Conservation (phyloP, 2,329 filamentous ascomycete genomes). For the Fusarium floridanum region DNA sequence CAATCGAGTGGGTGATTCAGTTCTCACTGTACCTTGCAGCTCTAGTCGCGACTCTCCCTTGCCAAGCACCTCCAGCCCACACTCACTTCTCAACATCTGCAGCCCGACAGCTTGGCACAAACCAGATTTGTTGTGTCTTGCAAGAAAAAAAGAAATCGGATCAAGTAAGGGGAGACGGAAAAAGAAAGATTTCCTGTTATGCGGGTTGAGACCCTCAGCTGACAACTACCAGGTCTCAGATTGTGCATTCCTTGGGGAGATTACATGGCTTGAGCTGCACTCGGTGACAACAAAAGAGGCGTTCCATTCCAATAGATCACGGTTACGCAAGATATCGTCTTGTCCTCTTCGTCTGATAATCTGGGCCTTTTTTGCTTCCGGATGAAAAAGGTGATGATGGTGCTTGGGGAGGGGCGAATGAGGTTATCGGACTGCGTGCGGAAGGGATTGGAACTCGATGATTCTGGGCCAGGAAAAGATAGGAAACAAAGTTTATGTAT, state of each 20-base stretch:
- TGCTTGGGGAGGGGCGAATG: background rate
- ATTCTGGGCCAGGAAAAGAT: background rate
- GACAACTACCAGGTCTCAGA: constrained; percentile 20
- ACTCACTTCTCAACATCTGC: background rate
- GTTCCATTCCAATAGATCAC: constrained; percentile 20
- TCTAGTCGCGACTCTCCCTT: background rate
- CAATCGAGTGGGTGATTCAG: background rate
- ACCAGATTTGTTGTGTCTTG: background rate
- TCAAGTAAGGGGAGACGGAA: background rate
- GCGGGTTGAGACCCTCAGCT: constrained; percentile 1
- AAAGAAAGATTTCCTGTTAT: background rate
- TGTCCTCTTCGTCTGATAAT: constrained; percentile 1
- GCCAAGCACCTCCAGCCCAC: background rate
- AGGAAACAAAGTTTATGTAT: background rate
- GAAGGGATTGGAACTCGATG: constrained; percentile 2
- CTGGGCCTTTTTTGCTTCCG: constrained; percentile 17
- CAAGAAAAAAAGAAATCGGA: background rate
- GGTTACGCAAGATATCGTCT: background rate
- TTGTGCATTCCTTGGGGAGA: constrained; percentile 34
- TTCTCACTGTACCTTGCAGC: background rate
- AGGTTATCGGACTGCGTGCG: constrained; percentile 1
- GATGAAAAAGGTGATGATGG: background rate
- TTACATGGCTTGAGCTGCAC: constrained; percentile 13
- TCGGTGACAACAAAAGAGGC: background rate
- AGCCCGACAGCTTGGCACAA: background rate